These are phyloP conservation scores for Amanita brunnescens DNA, from an alignment of 768 basidiomycete genomes.

Conservation along the genomic window DNA sequence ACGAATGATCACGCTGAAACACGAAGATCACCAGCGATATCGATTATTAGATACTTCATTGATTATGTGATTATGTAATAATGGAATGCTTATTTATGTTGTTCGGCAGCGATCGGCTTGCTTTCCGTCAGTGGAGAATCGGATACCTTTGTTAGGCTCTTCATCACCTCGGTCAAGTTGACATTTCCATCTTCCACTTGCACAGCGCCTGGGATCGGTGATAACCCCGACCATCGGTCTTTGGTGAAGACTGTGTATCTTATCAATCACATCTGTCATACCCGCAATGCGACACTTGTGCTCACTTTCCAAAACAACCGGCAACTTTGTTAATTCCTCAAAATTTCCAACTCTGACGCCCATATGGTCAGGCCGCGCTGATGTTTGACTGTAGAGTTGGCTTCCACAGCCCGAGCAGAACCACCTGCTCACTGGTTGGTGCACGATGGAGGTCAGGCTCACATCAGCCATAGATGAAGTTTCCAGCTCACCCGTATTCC, in stretches of 20 bases:
- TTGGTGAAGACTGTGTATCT: not conserved
- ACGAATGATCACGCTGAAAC: too few species aligned
- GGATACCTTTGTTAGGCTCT: not conserved
- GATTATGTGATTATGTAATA: too few species aligned
- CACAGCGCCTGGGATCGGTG: not conserved
- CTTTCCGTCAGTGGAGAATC: not conserved
- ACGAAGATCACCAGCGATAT: too few species aligned
- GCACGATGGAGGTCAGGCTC: not conserved
- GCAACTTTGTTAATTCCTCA: constrained; percentile 6
- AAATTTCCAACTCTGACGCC: not conserved
- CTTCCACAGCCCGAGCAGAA: constrained; percentile 4
- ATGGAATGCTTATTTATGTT: too few species aligned
- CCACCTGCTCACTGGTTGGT: not conserved
- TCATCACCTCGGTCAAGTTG: not conserved
- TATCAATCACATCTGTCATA: not conserved
- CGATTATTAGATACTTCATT: too few species aligned
- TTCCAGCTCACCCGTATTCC: not conserved
- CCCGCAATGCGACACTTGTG: not conserved
- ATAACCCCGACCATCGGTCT: constrained; percentile 5
- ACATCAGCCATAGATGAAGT: not conserved
- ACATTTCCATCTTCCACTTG: not conserved
- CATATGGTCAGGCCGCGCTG: not conserved
- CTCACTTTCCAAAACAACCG: not conserved
- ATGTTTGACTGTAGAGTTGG: not conserved
- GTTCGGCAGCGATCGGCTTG: too few species aligned